A percentile compares a stretch with the other conserved stretches of the same genome.
These are phyloP conservation scores for Zostera marina DNA, from an alignment of 116 monocot genomes.

Conservation along the genomic window DNA sequence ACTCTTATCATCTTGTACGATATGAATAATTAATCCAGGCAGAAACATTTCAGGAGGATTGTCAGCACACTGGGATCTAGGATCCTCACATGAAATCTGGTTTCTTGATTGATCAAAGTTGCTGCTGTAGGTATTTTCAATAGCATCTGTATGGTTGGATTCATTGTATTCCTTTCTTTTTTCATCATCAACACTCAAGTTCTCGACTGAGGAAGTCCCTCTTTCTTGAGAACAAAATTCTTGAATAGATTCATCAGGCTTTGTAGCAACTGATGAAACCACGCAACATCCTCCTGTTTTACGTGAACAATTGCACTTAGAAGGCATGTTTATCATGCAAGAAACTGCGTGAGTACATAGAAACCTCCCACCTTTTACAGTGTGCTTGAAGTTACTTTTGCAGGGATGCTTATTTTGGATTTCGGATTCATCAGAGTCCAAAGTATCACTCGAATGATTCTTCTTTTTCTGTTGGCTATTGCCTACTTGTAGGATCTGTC, in stretches of 20 bases:
- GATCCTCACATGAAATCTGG: conserved; percentile 6
- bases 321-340: conserved; percentile 24
- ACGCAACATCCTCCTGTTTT: conserved; percentile 2
- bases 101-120: conserved; percentile 10
- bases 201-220: conserved; percentile 8
- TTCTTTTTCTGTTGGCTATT: conserved; percentile 17
- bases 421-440: background rate
- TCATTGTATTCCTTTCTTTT: conserved; percentile 3
- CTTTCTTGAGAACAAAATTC: conserved; percentile 4
- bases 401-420: conserved; percentile 10
- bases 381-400: conserved; percentile 26
- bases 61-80: conserved; percentile 14
- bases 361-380: conserved; percentile 38
- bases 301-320: conserved; percentile 9
- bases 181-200: conserved; percentile 3
- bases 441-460: background rate
- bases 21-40: conserved; percentile 66
- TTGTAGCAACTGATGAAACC: conserved; percentile 7
- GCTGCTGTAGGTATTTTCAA: background rate
- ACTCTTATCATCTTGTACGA: conserved; percentile 40
- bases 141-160: conserved; percentile 9
- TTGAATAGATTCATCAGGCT: conserved; percentile 3
- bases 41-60: conserved; percentile 56
- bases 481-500: conserved; percentile 28
- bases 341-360: conserved; percentile 32